Base-by-base conservation (phyloP, 2,329 filamentous ascomycete species). In the Amesomyces nigricolor region DNA sequence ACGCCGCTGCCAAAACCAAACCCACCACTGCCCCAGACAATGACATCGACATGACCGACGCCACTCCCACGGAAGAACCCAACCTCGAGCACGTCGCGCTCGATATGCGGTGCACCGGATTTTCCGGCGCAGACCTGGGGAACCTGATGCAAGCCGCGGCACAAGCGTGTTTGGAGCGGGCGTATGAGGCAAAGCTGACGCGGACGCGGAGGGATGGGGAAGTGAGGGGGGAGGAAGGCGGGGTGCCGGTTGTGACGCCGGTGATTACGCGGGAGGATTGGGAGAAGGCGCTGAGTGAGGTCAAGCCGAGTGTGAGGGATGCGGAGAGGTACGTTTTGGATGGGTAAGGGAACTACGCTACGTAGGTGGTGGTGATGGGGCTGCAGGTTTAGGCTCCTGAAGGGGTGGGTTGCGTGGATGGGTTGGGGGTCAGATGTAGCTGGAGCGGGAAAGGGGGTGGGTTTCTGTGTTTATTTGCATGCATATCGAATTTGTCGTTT, bases 71-170 rank as follows among this genome's bases (percentile, higher is more conserved):
- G 2, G 47, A n/a, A 11, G 69, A 75, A 10, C 74, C 80, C 0
- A 72, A 75, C 1, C 72, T 94, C 1, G 81, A 81, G 3, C 71
- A 72, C 3, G 77, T 96, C 4, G 92, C 89, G 0, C 75, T 80
- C 32, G 84, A 87, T 55, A 57, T 66, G 8, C 75, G 83, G 10
- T 96, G 91, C 68, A 76, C 80, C 9, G 83, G 88, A 22, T 97
- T 92, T 70, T 92, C 87, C 57, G 83, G 83, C 57, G 83, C 83
- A 1, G 83, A 87, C 64, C 69, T 87, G 39, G 76, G 77, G 32
- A 82, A 81, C 60, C 72, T 85, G 2, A 67, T 71, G 63, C 68
- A 68, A 47, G 66, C 67, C 7, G 70, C 70, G 1, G 66, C 78
- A 13, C 65, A 69, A 46, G 67, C 72, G 44, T 75, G 70, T 54